Percentiles rank a stretch among this genome's conserved stretches.
Conservation (phyloP, 23 red algal species). For the Gracilaria vermiculophylla region DNA sequence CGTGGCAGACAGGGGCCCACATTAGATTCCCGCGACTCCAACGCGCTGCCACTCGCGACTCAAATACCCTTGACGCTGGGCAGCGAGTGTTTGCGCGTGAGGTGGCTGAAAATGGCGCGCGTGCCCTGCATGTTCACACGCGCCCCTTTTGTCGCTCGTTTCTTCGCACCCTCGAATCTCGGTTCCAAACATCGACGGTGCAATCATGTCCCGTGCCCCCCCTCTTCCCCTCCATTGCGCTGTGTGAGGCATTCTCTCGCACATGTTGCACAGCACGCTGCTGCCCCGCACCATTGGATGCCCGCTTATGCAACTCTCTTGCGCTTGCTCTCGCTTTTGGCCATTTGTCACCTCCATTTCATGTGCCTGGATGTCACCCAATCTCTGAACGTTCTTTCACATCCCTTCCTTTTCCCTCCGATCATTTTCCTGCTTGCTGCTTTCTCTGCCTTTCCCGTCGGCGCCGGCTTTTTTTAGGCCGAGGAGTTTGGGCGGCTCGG, state of each 20-base stretch:
- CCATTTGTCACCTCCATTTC: neutral
- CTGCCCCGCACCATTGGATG: constrained; percentile 1
- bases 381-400: neutral
- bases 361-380: neutral
- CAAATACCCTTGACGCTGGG: neutral
- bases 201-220: constrained; percentile 19
- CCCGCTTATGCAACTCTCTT: constrained; percentile 1
- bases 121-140: neutral
- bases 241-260: neutral
- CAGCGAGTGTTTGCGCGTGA: constrained; percentile 13
- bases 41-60: neutral
- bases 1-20: neutral
- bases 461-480: neutral
- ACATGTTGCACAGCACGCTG: neutral
- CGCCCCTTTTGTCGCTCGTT: constrained; percentile 3
- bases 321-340: neutral
- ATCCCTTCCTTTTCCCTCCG: constrained; percentile 1
- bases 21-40: neutral
- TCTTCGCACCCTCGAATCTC: constrained; percentile 4
- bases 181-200: neutral
- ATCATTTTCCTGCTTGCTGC: constrained; percentile 2
- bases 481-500: neutral
- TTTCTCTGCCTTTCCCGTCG: neutral
- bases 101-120: constrained; percentile 30
- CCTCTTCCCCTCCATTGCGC: neutral